Percentiles rank a stretch among this genome's conserved stretches.
Evolutionary conservation across 345 rosid genomes (phyloP).

Genomic region (Psidium friedrichsthalianum): DNA sequence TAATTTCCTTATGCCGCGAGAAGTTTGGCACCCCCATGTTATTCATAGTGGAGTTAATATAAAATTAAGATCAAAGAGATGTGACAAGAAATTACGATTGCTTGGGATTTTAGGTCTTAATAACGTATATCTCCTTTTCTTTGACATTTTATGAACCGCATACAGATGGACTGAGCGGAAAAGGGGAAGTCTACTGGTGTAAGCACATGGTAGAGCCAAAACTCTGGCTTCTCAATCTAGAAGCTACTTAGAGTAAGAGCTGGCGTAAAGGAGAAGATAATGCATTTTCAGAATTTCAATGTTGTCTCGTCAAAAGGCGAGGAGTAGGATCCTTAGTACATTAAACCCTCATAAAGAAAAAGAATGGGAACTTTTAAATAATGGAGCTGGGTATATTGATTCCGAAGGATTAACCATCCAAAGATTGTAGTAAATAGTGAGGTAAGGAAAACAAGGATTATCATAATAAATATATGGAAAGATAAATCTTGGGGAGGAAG

Average conservation of each 20-base stretch:
- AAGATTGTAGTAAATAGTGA: too few relatives aligned
- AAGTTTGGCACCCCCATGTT: background rate
- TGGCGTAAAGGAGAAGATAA: background rate
- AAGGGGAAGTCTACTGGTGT: background rate
- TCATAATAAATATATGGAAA: background rate
- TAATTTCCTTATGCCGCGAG: background rate
- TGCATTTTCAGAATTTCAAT: background rate
- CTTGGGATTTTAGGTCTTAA: background rate
- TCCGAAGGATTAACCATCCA: background rate
- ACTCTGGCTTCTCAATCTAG: background rate
- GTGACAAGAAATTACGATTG: background rate
- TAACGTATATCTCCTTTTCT: background rate
- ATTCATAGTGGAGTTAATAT: background rate
- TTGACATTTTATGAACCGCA: background rate
- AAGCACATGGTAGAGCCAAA: background rate
- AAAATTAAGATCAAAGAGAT: background rate
- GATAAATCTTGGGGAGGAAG: background rate
- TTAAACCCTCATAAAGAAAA: background rate
- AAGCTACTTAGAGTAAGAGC: background rate
- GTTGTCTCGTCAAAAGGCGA: background rate
- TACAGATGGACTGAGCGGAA: background rate
- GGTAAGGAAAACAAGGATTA: background rate
- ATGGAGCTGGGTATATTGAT: background rate
- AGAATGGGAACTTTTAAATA: background rate
- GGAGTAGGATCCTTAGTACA: background rate